These are phyloP conservation scores for Suillus spraguei DNA, from an alignment of 768 basidiomycete genomes.

Conservation along the genomic window DNA sequence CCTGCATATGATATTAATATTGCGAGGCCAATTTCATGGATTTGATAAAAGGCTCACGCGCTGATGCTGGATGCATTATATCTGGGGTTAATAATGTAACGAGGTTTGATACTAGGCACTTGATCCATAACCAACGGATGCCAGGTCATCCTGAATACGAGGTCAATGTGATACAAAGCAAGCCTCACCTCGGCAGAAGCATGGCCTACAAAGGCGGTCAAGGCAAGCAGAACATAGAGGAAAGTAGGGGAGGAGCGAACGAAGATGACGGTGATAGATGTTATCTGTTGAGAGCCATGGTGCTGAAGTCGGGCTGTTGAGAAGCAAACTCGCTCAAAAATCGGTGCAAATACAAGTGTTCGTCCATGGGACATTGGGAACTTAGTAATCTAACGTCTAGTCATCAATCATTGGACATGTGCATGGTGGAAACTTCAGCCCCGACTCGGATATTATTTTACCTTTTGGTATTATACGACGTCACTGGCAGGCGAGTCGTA, in stretches of 20 bases:
- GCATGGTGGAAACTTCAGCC: background rate
- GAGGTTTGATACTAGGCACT: background rate
- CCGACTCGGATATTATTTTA: background rate
- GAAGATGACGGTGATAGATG: slow-evolving; percentile 1
- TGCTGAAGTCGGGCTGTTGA: background rate
- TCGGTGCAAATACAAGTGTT: background rate
- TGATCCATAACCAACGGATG: background rate
- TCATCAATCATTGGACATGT: background rate
- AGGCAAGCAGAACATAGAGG: slow-evolving; percentile 8
- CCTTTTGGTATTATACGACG: background rate
- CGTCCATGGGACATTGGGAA: background rate
- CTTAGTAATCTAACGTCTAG: background rate
- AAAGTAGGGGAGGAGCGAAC: slow-evolving; percentile 3
- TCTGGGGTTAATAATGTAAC: background rate
- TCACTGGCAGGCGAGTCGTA: background rate
- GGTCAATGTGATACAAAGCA: too few relatives aligned
- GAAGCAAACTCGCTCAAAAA: background rate
- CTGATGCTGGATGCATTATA: background rate
- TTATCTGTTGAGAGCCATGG: background rate
- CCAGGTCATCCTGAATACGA: background rate
- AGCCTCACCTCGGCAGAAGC: background rate
- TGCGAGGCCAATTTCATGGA: background rate
- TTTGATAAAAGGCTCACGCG: background rate
- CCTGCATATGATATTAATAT: background rate
- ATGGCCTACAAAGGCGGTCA: background rate